Percentiles rank a stretch among this genome's conserved stretches.
These are phyloP conservation scores for Syzygium oleosum DNA, from an alignment of 345 rosid genomes.

Conservation along the genomic window DNA sequence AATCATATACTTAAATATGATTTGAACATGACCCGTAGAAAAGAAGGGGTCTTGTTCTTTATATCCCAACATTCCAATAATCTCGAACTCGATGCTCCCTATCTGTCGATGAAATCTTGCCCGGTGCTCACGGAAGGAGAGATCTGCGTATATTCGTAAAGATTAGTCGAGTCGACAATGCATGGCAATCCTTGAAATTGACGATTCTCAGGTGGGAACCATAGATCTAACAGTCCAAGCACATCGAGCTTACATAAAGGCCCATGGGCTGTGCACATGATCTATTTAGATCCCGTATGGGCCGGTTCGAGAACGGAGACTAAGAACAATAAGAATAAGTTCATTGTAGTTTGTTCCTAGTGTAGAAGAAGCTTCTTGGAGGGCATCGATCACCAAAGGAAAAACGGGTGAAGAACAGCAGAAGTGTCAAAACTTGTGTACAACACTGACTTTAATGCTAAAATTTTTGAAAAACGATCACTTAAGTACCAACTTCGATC, in stretches of 20 bases:
- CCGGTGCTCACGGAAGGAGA: background rate
- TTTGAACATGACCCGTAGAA: background rate
- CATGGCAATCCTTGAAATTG: background rate
- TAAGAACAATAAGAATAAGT: background rate
- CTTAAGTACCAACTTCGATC: no score
- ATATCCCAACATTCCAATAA: background rate
- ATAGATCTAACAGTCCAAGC: accelerated
- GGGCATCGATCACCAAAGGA: background rate
- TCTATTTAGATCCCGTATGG: background rate
- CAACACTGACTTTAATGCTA: no score
- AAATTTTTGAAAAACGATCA: no score
- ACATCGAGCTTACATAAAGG: background rate
- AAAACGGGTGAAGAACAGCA: background rate
- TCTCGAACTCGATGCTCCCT: accelerated
- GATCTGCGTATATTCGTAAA: background rate
- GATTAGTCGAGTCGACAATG: background rate
- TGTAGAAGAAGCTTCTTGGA: background rate
- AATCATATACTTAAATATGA: background rate
- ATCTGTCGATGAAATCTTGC: background rate
- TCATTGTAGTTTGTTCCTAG: background rate
- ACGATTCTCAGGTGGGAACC: background rate
- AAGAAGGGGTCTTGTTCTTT: background rate
- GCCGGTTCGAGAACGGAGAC: background rate
- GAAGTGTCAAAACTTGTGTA: no score
- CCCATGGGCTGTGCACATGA: background rate